Base-by-base conservation (phyloP, 495 filamentous ascomycete species). In the Podospora sp. region DNA sequence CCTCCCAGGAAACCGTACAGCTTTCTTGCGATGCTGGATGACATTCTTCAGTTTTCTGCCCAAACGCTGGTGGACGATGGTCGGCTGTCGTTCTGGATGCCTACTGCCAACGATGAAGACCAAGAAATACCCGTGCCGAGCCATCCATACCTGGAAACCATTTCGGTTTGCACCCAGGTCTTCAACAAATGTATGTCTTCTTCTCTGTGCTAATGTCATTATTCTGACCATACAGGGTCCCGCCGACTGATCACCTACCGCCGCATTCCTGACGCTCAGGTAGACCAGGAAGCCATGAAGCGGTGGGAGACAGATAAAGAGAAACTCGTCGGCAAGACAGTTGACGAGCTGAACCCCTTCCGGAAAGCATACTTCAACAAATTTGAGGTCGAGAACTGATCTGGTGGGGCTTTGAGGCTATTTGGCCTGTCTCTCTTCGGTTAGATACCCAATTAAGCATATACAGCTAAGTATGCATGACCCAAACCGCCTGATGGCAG, bases 41-140 rank as follows among this genome's bases (percentile, higher is more conserved):
- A 97, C 76, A 90, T 99, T 55, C 84, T 98, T 12, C 82, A 89
- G 27, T 99, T 98, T 72, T 87, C 93, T 0, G 85, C 88, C 0
- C 79, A 83, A 14, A 88, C 86, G n/a, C 81, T 99, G 3, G 92
- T 97, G n/a, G 88, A 91, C 35, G 80, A 86, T 67, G 96, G 93
- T 0, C 82, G 95, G 53, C 73, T 99, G 1, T 90, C 88, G 9
- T 93, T 99, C 82, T 99, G 95, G 95, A 97, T 98, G 93, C 95
- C 95, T 0, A 96, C 93, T 1, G 88, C 92, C 0, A 94, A 92
- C 73, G 92, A 95, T 60, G 86, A 85, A 60, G 81, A 85, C 53
- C 81, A 86, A 11, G 90, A 93, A 71, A 85, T 97, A 8, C 81
- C 86, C 0, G 84, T 96, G 18, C 95, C 95, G 1, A 85, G 81